A percentile compares a stretch with the other conserved stretches of the same genome.
Conservation (phyloP, 163 green algal species). For the Scenedesmus sp. region DNA sequence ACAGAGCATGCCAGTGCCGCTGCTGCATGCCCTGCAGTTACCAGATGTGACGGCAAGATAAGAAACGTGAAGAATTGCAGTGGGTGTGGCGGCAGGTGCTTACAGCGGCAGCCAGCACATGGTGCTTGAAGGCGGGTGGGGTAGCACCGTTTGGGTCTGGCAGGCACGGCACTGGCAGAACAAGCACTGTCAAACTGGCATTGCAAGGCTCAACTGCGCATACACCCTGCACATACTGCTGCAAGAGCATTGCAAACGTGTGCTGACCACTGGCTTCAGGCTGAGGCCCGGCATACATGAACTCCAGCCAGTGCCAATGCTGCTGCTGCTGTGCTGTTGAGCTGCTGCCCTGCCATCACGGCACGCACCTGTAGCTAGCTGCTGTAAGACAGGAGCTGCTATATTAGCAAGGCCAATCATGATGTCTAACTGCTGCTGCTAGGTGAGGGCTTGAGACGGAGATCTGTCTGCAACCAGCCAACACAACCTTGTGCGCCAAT, state of each 20-base stretch:
- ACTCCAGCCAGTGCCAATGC: background rate
- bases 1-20: background rate
- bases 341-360: background rate
- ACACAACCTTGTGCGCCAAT: background rate
- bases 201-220: background rate
- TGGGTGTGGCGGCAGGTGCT: background rate
- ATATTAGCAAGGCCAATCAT: background rate
- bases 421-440: background rate
- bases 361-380: background rate
- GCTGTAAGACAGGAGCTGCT: background rate
- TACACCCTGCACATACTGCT: background rate
- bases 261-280: background rate
- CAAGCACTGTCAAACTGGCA: background rate
- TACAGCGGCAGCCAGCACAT: background rate
- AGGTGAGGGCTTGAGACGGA: background rate
- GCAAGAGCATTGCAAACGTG: background rate
- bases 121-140: background rate
- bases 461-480: background rate
- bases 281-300: background rate
- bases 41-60: background rate
- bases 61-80: background rate
- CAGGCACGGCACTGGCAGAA: background rate
- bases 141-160: background rate
- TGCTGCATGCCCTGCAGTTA: slow-evolving; percentile 14
- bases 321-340: background rate